Conservation (phyloP, 2,329 filamentous ascomycete genomes). For the Penicillium olsonii region DNA sequence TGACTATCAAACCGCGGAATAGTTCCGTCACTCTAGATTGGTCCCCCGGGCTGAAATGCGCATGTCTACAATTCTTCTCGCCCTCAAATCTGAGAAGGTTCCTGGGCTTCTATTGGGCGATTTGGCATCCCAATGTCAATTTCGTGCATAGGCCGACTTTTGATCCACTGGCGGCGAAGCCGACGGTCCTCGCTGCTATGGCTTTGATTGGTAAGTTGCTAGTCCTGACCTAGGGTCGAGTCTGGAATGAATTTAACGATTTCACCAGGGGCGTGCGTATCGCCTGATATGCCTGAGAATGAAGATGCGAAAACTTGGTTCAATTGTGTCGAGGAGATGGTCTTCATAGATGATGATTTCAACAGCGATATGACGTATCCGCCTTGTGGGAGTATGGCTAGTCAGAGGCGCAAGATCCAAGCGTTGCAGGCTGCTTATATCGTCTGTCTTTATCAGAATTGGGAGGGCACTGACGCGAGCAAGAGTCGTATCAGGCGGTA, state of each 20-base stretch:
- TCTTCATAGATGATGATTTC: slow-evolving; percentile 40
- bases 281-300: slow-evolving; percentile 32
- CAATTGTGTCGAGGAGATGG: slow-evolving; percentile 42
- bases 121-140: slow-evolving; percentile 43
- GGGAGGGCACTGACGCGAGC: slow-evolving; percentile 38
- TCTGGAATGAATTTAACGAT: slow-evolving; percentile 1
- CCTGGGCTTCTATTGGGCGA: slow-evolving; percentile 38
- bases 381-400: slow-evolving; percentile 6
- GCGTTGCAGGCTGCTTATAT: slow-evolving; percentile 41
- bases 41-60: slow-evolving; percentile 33
- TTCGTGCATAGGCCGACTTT: slow-evolving; percentile 41
- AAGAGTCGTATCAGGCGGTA: slow-evolving; percentile 40
- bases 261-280: slow-evolving; percentile 26
- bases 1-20: slow-evolving; percentile 38
- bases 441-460: slow-evolving; percentile 44
- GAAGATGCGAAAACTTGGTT: slow-evolving; percentile 38
- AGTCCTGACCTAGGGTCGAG: too few species aligned
- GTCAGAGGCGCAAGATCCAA: slow-evolving; percentile 31
- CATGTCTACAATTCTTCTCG: slow-evolving; percentile 25
- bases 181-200: slow-evolving; percentile 38
- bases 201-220: slow-evolving; percentile 36
- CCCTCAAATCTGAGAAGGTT: slow-evolving; percentile 31
- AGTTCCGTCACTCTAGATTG: slow-evolving; percentile 36
- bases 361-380: slow-evolving; percentile 29
- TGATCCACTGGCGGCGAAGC: slow-evolving; percentile 30